Conservation (phyloP, 1,284 basidiomycete genomes). For the Ustilago sp. region DNA sequence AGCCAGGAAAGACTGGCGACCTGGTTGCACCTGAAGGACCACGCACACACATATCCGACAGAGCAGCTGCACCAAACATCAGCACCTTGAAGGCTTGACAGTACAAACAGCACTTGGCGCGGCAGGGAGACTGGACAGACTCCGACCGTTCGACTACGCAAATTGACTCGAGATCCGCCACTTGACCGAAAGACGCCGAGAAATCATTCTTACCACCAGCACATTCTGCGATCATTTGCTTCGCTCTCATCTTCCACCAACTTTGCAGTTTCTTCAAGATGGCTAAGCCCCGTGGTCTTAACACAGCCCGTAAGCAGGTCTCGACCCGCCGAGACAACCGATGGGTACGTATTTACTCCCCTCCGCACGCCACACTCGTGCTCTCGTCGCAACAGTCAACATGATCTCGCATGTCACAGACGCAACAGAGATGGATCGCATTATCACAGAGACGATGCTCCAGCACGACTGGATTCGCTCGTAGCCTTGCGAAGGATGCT, state of each 20-base stretch:
- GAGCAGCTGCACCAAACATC: not conserved
- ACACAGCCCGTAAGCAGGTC: conserved; percentile 98
- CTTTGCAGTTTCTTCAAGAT: conserved; percentile 58
- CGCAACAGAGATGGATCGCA: not conserved
- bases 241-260: conserved; percentile 2
- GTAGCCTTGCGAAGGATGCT: not conserved
- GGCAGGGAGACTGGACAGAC: conserved; percentile 12
- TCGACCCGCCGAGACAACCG: conserved; percentile 94
- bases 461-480: not conserved
- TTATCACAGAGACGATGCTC: not conserved
- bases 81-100: not conserved
- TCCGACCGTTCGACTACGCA: conserved; percentile 7
- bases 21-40: not conserved
- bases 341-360: conserved; percentile 74
- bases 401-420: not conserved
- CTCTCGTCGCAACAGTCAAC: not conserved
- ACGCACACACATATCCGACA: not conserved
- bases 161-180: not conserved
- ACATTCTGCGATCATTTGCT: conserved; percentile 7
- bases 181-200: not conserved
- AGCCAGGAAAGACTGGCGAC: not conserved
- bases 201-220: conserved; percentile 22
- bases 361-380: not conserved
- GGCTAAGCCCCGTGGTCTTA: conserved; percentile 92
- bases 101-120: not conserved